A percentile compares a stretch with the other conserved stretches of the same genome.
These are phyloP conservation scores for Hygrophorus pudorinus DNA, from an alignment of 768 basidiomycete species.

Conservation along the genomic window DNA sequence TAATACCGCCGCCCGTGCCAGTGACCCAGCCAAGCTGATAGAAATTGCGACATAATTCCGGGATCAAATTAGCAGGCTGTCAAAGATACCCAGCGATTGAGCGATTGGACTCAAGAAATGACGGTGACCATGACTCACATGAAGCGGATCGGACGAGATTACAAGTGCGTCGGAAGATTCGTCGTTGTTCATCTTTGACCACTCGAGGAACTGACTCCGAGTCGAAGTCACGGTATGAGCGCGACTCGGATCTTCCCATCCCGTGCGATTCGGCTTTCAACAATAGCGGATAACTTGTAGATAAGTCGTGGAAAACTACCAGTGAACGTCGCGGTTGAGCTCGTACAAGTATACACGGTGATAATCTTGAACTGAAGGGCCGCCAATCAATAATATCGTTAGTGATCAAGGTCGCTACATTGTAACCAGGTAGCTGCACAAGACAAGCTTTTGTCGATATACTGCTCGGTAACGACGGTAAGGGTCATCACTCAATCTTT, in stretches of 20 bases:
- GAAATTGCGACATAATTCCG: slow-evolving; percentile 75
- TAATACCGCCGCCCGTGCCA: slow-evolving; percentile 78
- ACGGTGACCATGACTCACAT: slow-evolving; percentile 32
- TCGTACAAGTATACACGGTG: background rate
- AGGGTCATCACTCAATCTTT: too few species aligned
- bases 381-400: too few species aligned
- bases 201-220: background rate
- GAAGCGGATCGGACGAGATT: slow-evolving; percentile 48
- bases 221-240: too few species aligned
- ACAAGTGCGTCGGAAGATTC: slow-evolving; percentile 38
- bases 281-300: too few species aligned
- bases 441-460: too few species aligned
- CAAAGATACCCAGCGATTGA: slow-evolving; percentile 1
- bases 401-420: too few species aligned
- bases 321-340: too few species aligned
- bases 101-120: background rate
- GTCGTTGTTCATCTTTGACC: background rate
- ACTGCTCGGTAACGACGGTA: too few species aligned
- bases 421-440: too few species aligned
- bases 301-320: too few species aligned
- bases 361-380: background rate
- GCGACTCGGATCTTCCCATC: background rate
- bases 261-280: too few species aligned
- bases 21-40: slow-evolving; percentile 91
- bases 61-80: slow-evolving; percentile 88